Evolutionary conservation across 768 basidiomycete species (phyloP), one percentile per base, ranked within the genome.

Genomic region (Mrakia blollopis): DNA sequence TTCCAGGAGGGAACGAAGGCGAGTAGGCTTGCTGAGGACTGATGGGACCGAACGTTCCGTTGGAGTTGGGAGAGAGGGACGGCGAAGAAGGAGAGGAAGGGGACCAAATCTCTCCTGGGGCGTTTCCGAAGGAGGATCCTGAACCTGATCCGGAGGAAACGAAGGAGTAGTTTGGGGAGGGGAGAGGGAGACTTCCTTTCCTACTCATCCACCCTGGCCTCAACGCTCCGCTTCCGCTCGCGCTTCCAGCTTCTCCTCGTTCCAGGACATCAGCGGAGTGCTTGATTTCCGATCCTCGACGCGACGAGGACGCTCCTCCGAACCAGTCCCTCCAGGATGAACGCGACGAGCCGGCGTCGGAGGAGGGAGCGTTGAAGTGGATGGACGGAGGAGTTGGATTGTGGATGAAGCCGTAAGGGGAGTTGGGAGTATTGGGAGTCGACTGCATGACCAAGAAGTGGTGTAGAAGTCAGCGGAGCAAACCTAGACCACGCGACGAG

Each of bases 281-380:
- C 21, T 50, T 30, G 52, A 28, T 16, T 10, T 57, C 52, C 13
- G 71, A 72, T 6, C 18, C 71, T 54, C 71, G 32, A 32, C 71
- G 71, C 3, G 71, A 72, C 30, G 71, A 72, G 23, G 50, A 30
- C 18, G 47, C 10, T 50, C 47, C 47, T 50, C 71, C 71, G 32
- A 72, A 72, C 71, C 71, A 72, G 71, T 72, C 35, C 52, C 47
- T 28, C 71, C 71, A 72, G n/a, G 28, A 32, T 35, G 71, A 72
- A n/a, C 71, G 71, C 13, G 71, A 32, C 16, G 71, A 47, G 35
- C 65, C 65, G 5, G 71, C 54, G 25, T 50, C 50, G 44, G 71
- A 72, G 23, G 52, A 21, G 13, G 67, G 67, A 28, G 71, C 52
- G 54, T 30, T 50, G 52, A 35, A 35, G 35, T 52, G 50, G 35